Evolutionary conservation across 2,329 filamentous ascomycete species (phyloP).

Genomic region (Biscogniauxia marginata): DNA sequence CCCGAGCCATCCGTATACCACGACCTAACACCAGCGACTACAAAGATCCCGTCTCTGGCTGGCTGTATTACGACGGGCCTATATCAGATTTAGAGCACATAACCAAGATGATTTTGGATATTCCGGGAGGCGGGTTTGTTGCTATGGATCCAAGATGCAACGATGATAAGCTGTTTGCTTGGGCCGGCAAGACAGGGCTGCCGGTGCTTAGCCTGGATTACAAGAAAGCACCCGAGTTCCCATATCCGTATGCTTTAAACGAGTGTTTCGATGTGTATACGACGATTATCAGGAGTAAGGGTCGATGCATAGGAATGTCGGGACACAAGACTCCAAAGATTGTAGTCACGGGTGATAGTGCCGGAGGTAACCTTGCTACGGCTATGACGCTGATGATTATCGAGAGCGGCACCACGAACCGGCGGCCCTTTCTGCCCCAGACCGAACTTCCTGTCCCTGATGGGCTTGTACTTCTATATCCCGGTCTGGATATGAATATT

Average conservation of each 20-base stretch:
- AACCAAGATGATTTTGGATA: slow-evolving; percentile 77
- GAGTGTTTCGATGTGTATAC: slow-evolving; percentile 87
- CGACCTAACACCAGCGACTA: slow-evolving; percentile 79
- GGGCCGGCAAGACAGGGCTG: slow-evolving; percentile 86
- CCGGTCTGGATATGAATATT: slow-evolving; percentile 93
- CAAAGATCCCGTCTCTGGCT: slow-evolving; percentile 76
- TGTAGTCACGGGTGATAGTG: slow-evolving; percentile 76
- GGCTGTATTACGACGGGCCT: slow-evolving; percentile 93
- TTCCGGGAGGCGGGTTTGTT: slow-evolving; percentile 93
- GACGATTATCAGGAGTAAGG: slow-evolving; percentile 68
- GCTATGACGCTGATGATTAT: slow-evolving; percentile 86
- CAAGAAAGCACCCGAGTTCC: slow-evolving; percentile 78
- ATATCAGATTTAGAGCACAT: slow-evolving; percentile 74
- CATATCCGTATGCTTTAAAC: slow-evolving; percentile 82
- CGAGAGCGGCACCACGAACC: slow-evolving; percentile 63
- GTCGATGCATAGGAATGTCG: slow-evolving; percentile 72
- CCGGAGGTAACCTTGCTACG: slow-evolving; percentile 77
- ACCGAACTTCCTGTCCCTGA: slow-evolving; percentile 69
- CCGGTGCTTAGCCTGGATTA: slow-evolving; percentile 92
- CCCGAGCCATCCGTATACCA: slow-evolving; percentile 80
- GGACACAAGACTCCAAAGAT: slow-evolving; percentile 65
- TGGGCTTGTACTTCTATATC: slow-evolving; percentile 84
- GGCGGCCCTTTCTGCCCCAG: slow-evolving; percentile 54
- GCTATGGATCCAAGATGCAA: slow-evolving; percentile 95
- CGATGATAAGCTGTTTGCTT: slow-evolving; percentile 90